A percentile compares a stretch with the other conserved stretches of the same genome.
phyloP scores from a whole-genome alignment of 148 eudicot genomes.

The Rhododendron simsii region DNA sequence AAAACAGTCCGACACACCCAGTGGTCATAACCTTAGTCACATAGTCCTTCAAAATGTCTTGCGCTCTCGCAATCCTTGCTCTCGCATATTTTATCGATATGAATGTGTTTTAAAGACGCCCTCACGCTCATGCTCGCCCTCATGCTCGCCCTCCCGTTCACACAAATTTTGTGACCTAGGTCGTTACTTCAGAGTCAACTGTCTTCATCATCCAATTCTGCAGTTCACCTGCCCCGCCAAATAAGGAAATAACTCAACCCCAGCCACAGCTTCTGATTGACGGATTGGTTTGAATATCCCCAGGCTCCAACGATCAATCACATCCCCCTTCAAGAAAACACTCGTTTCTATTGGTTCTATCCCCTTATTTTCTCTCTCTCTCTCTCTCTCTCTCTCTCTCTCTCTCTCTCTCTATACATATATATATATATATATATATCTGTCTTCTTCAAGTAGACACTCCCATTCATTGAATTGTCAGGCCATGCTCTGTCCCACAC shows the following conservation, averaged over 20 bases:
- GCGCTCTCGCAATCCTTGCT: not conserved
- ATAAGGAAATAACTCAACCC: not conserved
- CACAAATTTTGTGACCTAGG: no score
- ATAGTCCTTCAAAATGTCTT: not conserved
- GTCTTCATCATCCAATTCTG: not conserved
- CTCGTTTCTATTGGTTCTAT: not conserved
- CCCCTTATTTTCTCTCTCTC: not conserved
- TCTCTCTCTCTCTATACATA: no score
- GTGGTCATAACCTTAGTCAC: not conserved
- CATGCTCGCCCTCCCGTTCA: no score
- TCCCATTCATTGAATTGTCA: not conserved
- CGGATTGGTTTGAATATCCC: not conserved
- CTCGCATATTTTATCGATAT: no score
- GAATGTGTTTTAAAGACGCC: no score
- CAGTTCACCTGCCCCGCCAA: not conserved
- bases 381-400: no score
- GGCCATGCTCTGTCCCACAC: not conserved
- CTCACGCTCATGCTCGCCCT: no score
- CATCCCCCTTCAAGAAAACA: not conserved
- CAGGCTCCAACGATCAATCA: not conserved
- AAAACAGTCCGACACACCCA: no score
- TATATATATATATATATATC: not conserved
- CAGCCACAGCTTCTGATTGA: not conserved
- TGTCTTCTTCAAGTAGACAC: not conserved
- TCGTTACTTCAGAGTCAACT: not conserved